Conservation (phyloP, 208 protist species). For the Trypanosomatidae sp. region DNA sequence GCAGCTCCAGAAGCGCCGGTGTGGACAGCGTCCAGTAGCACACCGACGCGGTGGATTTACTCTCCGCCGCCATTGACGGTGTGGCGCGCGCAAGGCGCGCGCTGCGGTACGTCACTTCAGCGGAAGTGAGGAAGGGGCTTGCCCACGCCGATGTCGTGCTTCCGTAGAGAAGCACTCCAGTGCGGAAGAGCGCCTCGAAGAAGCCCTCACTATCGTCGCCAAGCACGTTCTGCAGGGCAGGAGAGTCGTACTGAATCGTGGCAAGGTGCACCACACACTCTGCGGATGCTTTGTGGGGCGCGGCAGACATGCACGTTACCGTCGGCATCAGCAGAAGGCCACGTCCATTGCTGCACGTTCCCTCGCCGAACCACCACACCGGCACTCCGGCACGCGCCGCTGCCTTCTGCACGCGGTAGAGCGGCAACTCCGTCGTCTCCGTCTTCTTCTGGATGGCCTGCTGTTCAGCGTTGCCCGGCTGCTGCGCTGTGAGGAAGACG, state of each 20-base stretch:
- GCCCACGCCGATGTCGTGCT: slow-evolving; percentile 47
- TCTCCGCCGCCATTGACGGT: background rate
- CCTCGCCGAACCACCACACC: slow-evolving; percentile 67
- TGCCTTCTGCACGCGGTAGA: slow-evolving; percentile 33
- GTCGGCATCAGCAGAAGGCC: slow-evolving; percentile 47
- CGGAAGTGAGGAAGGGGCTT: slow-evolving; percentile 59
- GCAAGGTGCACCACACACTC: slow-evolving; percentile 36
- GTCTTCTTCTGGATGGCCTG: slow-evolving; percentile 11
- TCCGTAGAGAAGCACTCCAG: slow-evolving; percentile 53
- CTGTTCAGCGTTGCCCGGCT: background rate
- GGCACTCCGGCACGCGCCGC: slow-evolving; percentile 37
- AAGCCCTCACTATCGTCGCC: slow-evolving; percentile 32
- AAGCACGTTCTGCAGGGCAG: slow-evolving; percentile 55
- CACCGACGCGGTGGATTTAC: background rate
- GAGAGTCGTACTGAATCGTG: slow-evolving; percentile 56
- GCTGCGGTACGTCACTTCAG: slow-evolving; percentile 28
- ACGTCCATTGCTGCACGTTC: slow-evolving; percentile 74
- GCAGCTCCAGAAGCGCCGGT: slow-evolving; percentile 31
- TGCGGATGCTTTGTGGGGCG: background rate
- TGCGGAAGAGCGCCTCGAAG: slow-evolving; percentile 36
- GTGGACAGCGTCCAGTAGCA: slow-evolving; percentile 21
- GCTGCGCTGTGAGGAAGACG: slow-evolving; percentile 29
- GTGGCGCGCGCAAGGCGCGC: slow-evolving; percentile 11
- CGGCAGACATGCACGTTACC: background rate
- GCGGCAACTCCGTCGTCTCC: slow-evolving; percentile 14